Conservation (phyloP, 1,139 yeast species). For the Debaryomycetaceae sp. region DNA sequence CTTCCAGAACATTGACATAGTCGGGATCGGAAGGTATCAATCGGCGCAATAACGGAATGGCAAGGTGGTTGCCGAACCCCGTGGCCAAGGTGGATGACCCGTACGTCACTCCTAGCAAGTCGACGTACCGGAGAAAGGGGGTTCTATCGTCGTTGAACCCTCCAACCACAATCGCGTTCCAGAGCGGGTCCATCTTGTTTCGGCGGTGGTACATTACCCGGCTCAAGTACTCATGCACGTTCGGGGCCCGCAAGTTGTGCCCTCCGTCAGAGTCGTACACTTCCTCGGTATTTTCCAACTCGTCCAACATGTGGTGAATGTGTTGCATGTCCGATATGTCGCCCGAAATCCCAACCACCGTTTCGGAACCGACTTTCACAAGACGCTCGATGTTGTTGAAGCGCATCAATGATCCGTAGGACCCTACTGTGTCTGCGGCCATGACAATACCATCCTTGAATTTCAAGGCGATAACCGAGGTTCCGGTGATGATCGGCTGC, state of each 20-base stretch:
- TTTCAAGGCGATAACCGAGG: constrained; percentile 87
- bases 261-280: constrained; percentile 72
- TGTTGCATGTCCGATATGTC: constrained; percentile 93
- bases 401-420: constrained; percentile 88
- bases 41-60: constrained; percentile 82
- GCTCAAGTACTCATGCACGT: constrained; percentile 80
- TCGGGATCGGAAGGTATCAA: constrained; percentile 74
- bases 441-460: constrained; percentile 82
- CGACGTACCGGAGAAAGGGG: constrained; percentile 76
- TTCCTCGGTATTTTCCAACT: constrained; percentile 62
- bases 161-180: constrained; percentile 91
- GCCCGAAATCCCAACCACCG: constrained; percentile 91
- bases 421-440: constrained; percentile 91
- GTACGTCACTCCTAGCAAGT: constrained; percentile 84
- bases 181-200: constrained; percentile 86
- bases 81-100: constrained; percentile 87
- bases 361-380: constrained; percentile 68
- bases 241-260: constrained; percentile 68
- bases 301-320: constrained; percentile 62
- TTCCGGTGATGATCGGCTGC: constrained; percentile 92
- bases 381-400: constrained; percentile 80
- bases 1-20: constrained; percentile 55
- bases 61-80: constrained; percentile 94
- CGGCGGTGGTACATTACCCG: constrained; percentile 81
- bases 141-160: constrained; percentile 64